Evolutionary conservation across 176 grass and related monocot genomes (phyloP).

Genomic region (Carex myosuroides): DNA sequence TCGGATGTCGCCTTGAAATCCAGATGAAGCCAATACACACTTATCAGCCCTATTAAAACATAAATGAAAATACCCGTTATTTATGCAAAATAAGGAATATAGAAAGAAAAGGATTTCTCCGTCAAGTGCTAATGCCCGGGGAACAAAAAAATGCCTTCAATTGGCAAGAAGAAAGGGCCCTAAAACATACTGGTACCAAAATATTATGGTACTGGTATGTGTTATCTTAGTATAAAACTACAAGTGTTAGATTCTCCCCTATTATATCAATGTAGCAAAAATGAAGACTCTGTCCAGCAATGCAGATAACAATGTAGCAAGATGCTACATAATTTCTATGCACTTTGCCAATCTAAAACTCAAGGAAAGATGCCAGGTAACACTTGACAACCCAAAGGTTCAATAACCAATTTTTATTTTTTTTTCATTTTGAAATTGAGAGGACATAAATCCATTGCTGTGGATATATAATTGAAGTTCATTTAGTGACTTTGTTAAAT

Average conservation of each 20-base stretch:
- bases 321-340: neutral
- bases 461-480: neutral
- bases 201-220: neutral
- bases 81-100: neutral
- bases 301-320: neutral
- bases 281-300: neutral
- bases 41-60: constrained; percentile 62
- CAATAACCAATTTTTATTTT: neutral
- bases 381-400: neutral
- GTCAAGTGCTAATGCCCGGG: neutral
- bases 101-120: neutral
- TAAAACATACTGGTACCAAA: neutral
- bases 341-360: neutral
- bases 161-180: neutral
- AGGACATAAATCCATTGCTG: neutral
- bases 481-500: neutral
- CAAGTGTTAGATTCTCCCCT: neutral
- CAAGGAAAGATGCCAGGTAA: neutral
- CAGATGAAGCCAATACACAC: constrained; percentile 76
- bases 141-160: neutral
- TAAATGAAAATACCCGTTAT: neutral
- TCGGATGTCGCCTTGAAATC: constrained; percentile 95
- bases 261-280: neutral
- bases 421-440: neutral
- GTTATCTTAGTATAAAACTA: neutral